These are phyloP conservation scores for Camelina sativa DNA, from an alignment of 345 rosid species.

Conservation along the genomic window DNA sequence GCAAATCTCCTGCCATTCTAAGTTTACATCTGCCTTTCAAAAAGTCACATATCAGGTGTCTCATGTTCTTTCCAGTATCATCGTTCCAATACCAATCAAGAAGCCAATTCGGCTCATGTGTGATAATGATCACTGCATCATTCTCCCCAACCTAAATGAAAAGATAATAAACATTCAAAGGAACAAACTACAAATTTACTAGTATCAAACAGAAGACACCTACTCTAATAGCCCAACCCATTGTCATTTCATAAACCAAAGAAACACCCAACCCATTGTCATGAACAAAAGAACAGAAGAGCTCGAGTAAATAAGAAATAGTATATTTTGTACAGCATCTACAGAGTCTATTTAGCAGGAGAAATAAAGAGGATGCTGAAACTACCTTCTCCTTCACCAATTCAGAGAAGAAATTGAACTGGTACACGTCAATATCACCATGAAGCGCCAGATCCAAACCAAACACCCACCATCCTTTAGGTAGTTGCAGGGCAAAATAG, in stretches of 20 bases:
- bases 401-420: slow-evolving; percentile 88
- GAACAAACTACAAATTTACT: neutral
- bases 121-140: slow-evolving; percentile 80
- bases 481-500: slow-evolving; percentile 91
- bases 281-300: slow-evolving; percentile 19
- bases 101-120: slow-evolving; percentile 96
- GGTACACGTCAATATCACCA: slow-evolving; percentile 92
- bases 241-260: slow-evolving; percentile 5
- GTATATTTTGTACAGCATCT: slow-evolving; percentile 9
- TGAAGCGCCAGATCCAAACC: slow-evolving; percentile 97
- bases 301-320: slow-evolving; percentile 3
- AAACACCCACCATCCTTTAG: slow-evolving; percentile 92
- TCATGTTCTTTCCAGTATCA: slow-evolving; percentile 71
- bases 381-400: slow-evolving; percentile 69
- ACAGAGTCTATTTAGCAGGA: slow-evolving; percentile 4
- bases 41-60: slow-evolving; percentile 71
- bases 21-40: slow-evolving; percentile 87
- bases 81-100: slow-evolving; percentile 87
- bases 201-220: slow-evolving; percentile 9
- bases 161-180: slow-evolving; percentile 1
- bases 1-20: slow-evolving; percentile 92
- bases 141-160: slow-evolving; percentile 66
- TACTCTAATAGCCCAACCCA: slow-evolving; percentile 7
- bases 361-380: slow-evolving; percentile 12
- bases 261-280: neutral